These are phyloP conservation scores for Nigrospora osmanthi DNA, from an alignment of 2,329 filamentous ascomycete species.

Conservation along the genomic window DNA sequence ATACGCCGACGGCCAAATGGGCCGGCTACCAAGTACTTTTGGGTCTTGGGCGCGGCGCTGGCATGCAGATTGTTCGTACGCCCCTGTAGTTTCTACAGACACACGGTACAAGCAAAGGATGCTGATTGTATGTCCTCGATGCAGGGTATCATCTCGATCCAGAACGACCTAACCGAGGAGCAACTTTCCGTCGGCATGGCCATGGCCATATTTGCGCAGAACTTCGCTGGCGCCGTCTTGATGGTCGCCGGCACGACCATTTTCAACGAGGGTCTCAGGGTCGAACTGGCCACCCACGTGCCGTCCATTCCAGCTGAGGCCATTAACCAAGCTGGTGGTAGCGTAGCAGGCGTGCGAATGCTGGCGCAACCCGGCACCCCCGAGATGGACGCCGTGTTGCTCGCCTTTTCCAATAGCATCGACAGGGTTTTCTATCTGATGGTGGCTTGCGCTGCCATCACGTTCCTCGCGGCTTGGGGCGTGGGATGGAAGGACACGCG, in stretches of 20 bases:
- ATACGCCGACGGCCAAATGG: slow-evolving; percentile 15
- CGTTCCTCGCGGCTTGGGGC: slow-evolving; percentile 14
- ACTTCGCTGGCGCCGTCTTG: slow-evolving; percentile 15
- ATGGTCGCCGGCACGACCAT: slow-evolving; percentile 19
- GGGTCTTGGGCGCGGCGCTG: slow-evolving; percentile 14
- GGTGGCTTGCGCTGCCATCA: slow-evolving; percentile 11
- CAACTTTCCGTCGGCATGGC: slow-evolving; percentile 17
- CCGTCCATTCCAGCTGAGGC: slow-evolving; percentile 14
- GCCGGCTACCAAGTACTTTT: slow-evolving; percentile 20
- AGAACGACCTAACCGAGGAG: slow-evolving; percentile 15
- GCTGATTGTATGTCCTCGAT: no score
- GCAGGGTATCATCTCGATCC: slow-evolving; percentile 16
- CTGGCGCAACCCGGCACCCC: slow-evolving; percentile 15
- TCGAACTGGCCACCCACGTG: slow-evolving; percentile 11
- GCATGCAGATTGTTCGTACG: slow-evolving; percentile 13
- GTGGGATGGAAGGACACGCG: slow-evolving; percentile 16
- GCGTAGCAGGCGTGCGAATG: slow-evolving; percentile 17
- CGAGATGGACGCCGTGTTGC: slow-evolving; percentile 15
- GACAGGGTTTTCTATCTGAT: slow-evolving; percentile 18
- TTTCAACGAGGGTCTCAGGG: slow-evolving; percentile 15
- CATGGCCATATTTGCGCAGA: slow-evolving; percentile 20
- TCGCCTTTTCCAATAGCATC: slow-evolving; percentile 15
- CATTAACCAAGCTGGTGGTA: slow-evolving; percentile 17
- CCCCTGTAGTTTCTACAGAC: background rate
- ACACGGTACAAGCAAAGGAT: slow-evolving; percentile 4